These are phyloP conservation scores for Aspergillus sp. DNA, from an alignment of 2,329 filamentous ascomycete species.

Conservation along the genomic window DNA sequence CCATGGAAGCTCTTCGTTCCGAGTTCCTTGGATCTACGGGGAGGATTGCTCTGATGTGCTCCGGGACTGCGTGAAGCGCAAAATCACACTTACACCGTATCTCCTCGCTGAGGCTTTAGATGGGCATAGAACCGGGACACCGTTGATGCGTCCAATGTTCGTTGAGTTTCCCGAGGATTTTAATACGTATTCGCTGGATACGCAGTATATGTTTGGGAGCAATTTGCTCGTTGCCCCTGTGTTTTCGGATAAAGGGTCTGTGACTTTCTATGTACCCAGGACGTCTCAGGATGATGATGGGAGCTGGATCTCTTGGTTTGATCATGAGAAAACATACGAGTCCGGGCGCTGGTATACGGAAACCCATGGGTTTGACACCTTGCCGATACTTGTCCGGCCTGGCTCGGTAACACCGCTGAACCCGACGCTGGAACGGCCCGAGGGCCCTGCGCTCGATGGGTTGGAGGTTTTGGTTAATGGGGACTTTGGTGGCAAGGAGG, in stretches of 20 bases:
- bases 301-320: conserved; percentile 51
- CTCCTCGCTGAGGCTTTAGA: conserved; percentile 54
- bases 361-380: conserved; percentile 57
- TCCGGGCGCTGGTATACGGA: conserved; percentile 58
- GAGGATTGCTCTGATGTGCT: conserved; percentile 61
- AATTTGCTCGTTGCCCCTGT: conserved; percentile 64
- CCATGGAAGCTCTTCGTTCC: conserved; percentile 69
- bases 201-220: conserved; percentile 72
- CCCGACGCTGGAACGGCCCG: conserved; percentile 25
- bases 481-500: conserved; percentile 12
- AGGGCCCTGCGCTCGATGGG: conserved; percentile 29
- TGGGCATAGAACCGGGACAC: conserved; percentile 55
- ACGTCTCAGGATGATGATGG: conserved; percentile 52
- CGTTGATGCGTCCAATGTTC: conserved; percentile 65
- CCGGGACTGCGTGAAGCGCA: conserved; percentile 53
- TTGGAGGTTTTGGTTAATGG: conserved; percentile 35
- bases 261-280: conserved; percentile 63
- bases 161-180: conserved; percentile 70
- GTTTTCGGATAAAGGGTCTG: conserved; percentile 62
- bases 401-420: conserved; percentile 31
- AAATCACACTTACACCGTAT: conserved; percentile 60
- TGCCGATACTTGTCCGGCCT: conserved; percentile 61
- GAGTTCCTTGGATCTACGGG: conserved; percentile 74
- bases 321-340: conserved; percentile 42
- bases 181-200: conserved; percentile 67